These are phyloP conservation scores for Heritiera fomes DNA, from an alignment of 345 rosid species.

Conservation along the genomic window DNA sequence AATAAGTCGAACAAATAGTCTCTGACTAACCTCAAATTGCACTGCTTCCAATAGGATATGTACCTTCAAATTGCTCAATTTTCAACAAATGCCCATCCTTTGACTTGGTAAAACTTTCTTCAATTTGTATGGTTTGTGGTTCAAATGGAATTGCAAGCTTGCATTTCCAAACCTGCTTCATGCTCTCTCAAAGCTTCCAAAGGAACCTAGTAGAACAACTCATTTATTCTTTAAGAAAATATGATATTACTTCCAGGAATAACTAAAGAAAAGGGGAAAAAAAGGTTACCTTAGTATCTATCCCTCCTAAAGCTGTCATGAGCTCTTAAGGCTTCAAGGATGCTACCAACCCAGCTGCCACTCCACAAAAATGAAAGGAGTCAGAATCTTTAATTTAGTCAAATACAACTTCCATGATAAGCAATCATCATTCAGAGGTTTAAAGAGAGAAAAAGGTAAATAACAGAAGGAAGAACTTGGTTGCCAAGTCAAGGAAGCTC, in stretches of 20 bases:
- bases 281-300: constrained; percentile 11
- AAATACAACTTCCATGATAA: neutral
- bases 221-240: constrained; percentile 6
- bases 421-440: neutral
- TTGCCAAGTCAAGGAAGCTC: constrained; percentile 10
- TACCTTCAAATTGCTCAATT: neutral
- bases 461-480: neutral
- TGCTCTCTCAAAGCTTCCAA: neutral
- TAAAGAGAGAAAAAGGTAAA: neutral
- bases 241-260: neutral
- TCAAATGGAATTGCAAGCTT: neutral
- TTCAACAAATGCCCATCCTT: neutral
- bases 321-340: constrained; percentile 66
- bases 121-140: neutral
- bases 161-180: neutral
- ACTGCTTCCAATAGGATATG: constrained; percentile 18
- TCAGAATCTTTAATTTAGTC: neutral
- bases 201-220: constrained; percentile 8
- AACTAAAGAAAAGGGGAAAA: neutral
- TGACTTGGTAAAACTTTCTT: neutral
- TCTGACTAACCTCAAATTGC: constrained; percentile 25
- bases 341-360: constrained; percentile 85
- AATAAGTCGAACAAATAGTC: constrained; percentile 14
- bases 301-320: constrained; percentile 31
- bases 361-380: constrained; percentile 7